Conservation (phyloP, 805 yeast species). For the baker's yeast (Saccharomyces cerevisiae) region DNA sequence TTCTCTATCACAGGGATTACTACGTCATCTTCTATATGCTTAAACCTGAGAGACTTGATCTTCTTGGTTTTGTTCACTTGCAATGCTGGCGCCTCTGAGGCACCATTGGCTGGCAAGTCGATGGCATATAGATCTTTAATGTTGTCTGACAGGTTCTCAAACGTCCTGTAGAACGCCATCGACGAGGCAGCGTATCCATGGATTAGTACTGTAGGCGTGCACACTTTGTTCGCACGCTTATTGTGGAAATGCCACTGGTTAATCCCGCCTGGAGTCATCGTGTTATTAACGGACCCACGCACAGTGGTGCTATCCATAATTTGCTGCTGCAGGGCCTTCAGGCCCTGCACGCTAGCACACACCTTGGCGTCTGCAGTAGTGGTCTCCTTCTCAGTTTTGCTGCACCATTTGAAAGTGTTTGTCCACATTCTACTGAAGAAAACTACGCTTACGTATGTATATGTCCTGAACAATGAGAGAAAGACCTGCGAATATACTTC, state of each 20-base stretch:
- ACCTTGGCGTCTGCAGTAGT: background rate
- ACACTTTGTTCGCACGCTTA: slow-evolving; percentile 10
- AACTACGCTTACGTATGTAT: background rate
- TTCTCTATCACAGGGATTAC: slow-evolving; percentile 4
- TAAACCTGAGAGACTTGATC: slow-evolving; percentile 16
- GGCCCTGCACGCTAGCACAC: background rate
- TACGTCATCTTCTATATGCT: slow-evolving; percentile 28
- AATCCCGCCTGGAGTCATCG: slow-evolving; percentile 17
- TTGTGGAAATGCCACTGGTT: slow-evolving; percentile 31
- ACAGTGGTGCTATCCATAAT: slow-evolving; percentile 16
- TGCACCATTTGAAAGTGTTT: background rate
- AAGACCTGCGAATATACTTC: background rate
- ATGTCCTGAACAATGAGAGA: background rate
- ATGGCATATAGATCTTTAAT: slow-evolving; percentile 58
- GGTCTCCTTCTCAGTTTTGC: background rate
- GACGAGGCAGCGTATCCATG: slow-evolving; percentile 95
- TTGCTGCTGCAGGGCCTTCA: slow-evolving; percentile 18
- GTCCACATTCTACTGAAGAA: background rate
- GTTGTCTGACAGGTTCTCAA: slow-evolving; percentile 39
- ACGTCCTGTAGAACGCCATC: slow-evolving; percentile 70
- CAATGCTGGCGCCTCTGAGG: slow-evolving; percentile 44
- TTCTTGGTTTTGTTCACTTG: slow-evolving; percentile 1
- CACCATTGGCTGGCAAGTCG: slow-evolving; percentile 66
- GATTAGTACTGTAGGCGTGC: slow-evolving; percentile 44
- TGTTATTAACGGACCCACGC: slow-evolving; percentile 11